Evolutionary conservation across 148 eudicot genomes (phyloP).

Genomic region (Simmondsia chinensis): DNA sequence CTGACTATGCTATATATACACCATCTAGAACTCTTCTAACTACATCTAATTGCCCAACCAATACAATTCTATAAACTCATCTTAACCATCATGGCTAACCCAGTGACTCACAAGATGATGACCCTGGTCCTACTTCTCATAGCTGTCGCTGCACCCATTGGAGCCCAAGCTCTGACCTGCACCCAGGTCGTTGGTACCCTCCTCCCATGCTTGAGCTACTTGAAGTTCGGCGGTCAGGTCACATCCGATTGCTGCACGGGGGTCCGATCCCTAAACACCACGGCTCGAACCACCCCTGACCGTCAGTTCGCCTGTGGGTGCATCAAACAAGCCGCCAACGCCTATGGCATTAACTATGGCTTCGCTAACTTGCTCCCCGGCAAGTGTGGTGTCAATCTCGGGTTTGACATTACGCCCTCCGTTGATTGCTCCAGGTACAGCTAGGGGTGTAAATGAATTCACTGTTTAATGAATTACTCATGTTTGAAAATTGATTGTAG

Average conservation of each 20-base stretch:
- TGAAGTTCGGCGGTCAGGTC: slow-evolving; percentile 16
- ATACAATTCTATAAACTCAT: too few relatives aligned
- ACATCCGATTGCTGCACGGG: slow-evolving; percentile 20
- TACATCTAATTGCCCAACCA: too few relatives aligned
- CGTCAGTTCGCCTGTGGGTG: slow-evolving; percentile 22
- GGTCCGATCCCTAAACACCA: slow-evolving; percentile 6
- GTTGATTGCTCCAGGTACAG: slow-evolving; percentile 24
- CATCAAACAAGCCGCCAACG: slow-evolving; percentile 10
- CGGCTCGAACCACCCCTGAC: slow-evolving; percentile 10
- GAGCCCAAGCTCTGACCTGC: slow-evolving; percentile 14
- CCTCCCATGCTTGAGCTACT: slow-evolving; percentile 21
- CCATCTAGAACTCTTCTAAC: too few relatives aligned
- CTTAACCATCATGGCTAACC: slow-evolving; percentile 13
- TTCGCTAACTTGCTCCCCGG: slow-evolving; percentile 14
- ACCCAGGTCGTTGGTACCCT: slow-evolving; percentile 5
- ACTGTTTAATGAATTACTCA: too few relatives aligned
- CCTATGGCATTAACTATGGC: slow-evolving; percentile 11
- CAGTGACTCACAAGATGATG: slow-evolving; percentile 1
- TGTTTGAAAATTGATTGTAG: too few relatives aligned
- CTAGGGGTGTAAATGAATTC: too few relatives aligned
- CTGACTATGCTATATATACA: too few relatives aligned
- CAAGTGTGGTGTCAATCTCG: slow-evolving; percentile 15
- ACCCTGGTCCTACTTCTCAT: slow-evolving; percentile 7
- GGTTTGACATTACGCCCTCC: slow-evolving; percentile 5
- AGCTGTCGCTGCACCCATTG: slow-evolving; percentile 13